These are phyloP conservation scores for Silene noctiflora DNA, from an alignment of 179 eudicot genomes.

Conservation along the genomic window DNA sequence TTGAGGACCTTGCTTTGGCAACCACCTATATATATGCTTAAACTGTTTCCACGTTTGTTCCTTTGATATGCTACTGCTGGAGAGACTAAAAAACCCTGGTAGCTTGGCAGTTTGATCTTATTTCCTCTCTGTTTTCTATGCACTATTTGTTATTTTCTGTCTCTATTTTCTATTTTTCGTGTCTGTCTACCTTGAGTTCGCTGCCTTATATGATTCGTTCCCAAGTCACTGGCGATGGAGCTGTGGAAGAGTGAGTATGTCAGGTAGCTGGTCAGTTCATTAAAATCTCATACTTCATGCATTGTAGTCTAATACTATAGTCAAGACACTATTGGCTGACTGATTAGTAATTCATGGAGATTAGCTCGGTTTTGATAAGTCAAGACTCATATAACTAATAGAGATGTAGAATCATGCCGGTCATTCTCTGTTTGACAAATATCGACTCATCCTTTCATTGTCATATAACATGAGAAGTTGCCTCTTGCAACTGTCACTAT, in stretches of 20 bases:
- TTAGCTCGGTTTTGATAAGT: neutral
- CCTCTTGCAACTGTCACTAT: neutral
- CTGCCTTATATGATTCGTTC: neutral
- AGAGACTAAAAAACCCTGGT: neutral
- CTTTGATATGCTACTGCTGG: conserved; percentile 3
- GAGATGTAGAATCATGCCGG: neutral
- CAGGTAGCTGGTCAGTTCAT: no score
- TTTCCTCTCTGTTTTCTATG: neutral
- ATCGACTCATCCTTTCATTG: neutral
- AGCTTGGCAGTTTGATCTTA: neutral
- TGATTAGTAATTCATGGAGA: neutral
- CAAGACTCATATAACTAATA: neutral
- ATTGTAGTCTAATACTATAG: no score
- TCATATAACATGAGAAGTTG: neutral
- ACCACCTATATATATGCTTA: neutral
- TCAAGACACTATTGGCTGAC: no score
- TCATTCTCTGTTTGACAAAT: neutral
- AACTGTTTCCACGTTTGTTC: neutral
- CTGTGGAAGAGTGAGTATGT: no score
- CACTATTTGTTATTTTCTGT: neutral
- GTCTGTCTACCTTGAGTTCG: conserved; percentile 5
- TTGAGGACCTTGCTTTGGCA: no score
- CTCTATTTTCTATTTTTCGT: neutral
- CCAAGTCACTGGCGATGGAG: no score
- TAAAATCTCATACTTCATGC: no score